Evolutionary conservation across 306 rosid species (phyloP).

Genomic region (Vicia villosa): DNA sequence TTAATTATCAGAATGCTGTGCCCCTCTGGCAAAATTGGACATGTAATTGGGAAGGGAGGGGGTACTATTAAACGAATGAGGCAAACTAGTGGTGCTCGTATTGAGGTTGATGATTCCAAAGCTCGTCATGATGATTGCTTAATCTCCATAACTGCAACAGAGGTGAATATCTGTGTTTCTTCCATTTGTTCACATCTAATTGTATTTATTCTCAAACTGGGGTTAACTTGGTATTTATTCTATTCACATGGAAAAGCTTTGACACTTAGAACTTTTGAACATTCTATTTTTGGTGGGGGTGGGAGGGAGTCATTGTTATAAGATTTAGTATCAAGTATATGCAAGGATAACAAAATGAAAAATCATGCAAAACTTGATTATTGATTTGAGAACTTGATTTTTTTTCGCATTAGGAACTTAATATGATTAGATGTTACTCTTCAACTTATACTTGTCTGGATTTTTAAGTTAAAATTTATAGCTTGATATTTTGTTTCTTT

Average conservation of each 20-base stretch:
- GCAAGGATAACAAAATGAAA: too few relatives aligned
- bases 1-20: constrained; percentile 59
- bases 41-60: constrained; percentile 94
- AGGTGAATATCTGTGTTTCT: constrained; percentile 53
- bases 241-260: too few relatives aligned
- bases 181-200: constrained; percentile 16
- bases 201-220: constrained; percentile 17
- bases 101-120: constrained; percentile 93
- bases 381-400: too few relatives aligned
- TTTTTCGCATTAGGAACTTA: too few relatives aligned
- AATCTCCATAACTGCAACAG: constrained; percentile 70
- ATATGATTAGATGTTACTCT: too few relatives aligned
- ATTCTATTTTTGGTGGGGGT: too few relatives aligned
- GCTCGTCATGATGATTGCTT: constrained; percentile 68
- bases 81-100: constrained; percentile 86
- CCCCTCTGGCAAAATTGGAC: constrained; percentile 90
- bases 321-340: too few relatives aligned
- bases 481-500: constrained; percentile 9
- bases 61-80: constrained; percentile 87
- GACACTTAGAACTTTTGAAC: too few relatives aligned
- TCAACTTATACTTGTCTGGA: too few relatives aligned
- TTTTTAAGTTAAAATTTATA: constrained; percentile 4
- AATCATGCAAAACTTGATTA: too few relatives aligned
- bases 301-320: too few relatives aligned
- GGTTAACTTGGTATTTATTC: constrained; percentile 33